These are phyloP conservation scores for Phyllosticta citriasiana DNA, from an alignment of 2,329 filamentous ascomycete genomes.

Conservation along the genomic window DNA sequence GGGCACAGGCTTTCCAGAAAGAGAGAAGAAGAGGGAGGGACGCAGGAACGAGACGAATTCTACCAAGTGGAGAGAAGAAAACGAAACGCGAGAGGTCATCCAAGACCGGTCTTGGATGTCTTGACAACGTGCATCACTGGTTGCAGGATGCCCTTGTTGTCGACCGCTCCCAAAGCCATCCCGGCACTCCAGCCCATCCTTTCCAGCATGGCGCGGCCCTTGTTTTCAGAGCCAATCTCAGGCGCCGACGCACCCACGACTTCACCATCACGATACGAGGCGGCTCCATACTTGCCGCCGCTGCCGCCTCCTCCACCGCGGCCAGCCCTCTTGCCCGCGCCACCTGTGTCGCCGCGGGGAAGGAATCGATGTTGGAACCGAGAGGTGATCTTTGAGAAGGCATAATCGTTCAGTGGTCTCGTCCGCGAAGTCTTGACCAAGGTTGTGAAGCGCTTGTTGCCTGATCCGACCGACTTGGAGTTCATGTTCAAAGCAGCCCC, in stretches of 20 bases:
- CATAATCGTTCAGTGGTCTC: conserved; percentile 46
- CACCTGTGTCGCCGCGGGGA: conserved; percentile 3
- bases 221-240: conserved; percentile 73
- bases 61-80: background rate
- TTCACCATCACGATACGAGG: conserved; percentile 70
- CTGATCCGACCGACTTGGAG: conserved; percentile 72
- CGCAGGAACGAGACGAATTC: background rate
- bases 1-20: background rate
- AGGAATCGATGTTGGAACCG: conserved; percentile 2
- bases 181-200: conserved; percentile 96
- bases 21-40: background rate
- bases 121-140: conserved; percentile 84
- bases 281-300: conserved; percentile 31
- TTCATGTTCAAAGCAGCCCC: conserved; percentile 67
- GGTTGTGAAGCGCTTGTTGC: conserved; percentile 62
- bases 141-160: conserved; percentile 82
- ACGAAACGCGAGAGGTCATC: conserved; percentile 30
- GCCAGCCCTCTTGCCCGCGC: background rate
- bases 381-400: conserved; percentile 35
- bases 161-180: conserved; percentile 66
- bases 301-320: conserved; percentile 22
- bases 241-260: conserved; percentile 77
- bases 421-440: conserved; percentile 67
- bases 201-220: conserved; percentile 76
- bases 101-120: conserved; percentile 72